Base-by-base conservation (phyloP, 495 filamentous ascomycete species). In the Cetradonia linearis region DNA sequence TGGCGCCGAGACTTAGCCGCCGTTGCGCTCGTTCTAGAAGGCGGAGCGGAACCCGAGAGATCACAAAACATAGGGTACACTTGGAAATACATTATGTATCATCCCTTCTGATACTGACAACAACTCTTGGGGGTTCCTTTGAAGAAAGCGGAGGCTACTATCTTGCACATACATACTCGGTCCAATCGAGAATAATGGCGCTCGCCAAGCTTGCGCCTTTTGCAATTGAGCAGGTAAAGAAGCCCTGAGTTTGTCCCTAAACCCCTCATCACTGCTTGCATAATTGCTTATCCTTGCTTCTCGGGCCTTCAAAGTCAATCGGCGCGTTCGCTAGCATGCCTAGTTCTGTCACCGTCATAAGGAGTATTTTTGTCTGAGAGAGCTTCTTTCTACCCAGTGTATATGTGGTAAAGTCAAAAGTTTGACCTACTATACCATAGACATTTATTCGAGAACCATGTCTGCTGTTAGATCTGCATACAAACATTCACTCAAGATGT, bases 181-280 rank as follows among this genome's bases (percentile, higher is more conserved):
- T 6, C 10, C 8, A 53, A 53, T 59, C n/a, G 27, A 30, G 18
- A 28, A 28, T 1, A 5, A 62, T 67, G 59, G 68, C 47, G 25
- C 89, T 89, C 84, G 86, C 89, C 33, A 78, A 83, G 63, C 79
- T 91, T 63, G 72, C 80, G 53, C 73, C 79, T 20, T 95, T 94
- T 69, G 82, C 83, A 27, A 86, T 94, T 14, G 89, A 95, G 73
- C 83, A 85, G 72, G 84, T 86, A 78, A 57, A 23, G 74, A 10
- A 23, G 23, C 40, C 53, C 16, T 18, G 31, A 42, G 34, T 25
- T 20, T 53, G 18, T 52, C 20, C 28, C 23, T 13, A 23, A 34
- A 25, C 5, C 37, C 37, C 27, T 31, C 18, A 13, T 25, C n/a
- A 2, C 42, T 52, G 36, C 30, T 36, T 48, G 47, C 50, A 36